Evolutionary conservation across 1,284 basidiomycete species (phyloP), one percentile per base, ranked within the genome.

Genomic region (Malassezia japonica): DNA sequence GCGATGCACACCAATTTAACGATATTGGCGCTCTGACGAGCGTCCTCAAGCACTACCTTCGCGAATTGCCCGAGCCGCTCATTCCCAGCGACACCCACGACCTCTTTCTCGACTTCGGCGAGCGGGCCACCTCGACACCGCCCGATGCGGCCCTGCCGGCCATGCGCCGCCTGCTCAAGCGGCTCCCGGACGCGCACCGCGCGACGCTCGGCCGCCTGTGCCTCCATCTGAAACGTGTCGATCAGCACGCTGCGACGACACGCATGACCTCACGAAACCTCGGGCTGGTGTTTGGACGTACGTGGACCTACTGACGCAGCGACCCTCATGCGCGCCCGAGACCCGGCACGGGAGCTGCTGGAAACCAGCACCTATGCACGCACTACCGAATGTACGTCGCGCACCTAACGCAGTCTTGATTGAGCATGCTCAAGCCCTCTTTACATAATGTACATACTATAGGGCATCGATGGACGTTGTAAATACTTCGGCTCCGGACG

Each of bases 201-300:
- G 80, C 84, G 67, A 96, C 94, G 0, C 76, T 95, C 29, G 79
- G 82, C 46, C 75, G 79, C 48, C 78, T 99, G 21, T 85, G 95
- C 81, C 75, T 87, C 20, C 94, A 99, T 76, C 77, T 99, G 25
- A 77, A 91, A 67, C 52, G 60, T 9, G 64, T 72, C 2, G 62
- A 61, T 48, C 47, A 60, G 24, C 46, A 61, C 21, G 53, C 50
- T 27, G 81, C 83, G 21, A 78, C 78, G 53, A 99, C 98, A 74
- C 78, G 90, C 46, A 98, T 99, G 94, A 89, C 83, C 43, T 84
- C 88, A 3, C 81, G 89, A 58, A 99, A 98, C 67, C 76, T 99
- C 18, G 94, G 94, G n/a, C 89, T 96, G n/a, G 90, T 99, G 35
- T 96, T 98, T 76, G 94, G 94, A 61, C 92, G 90, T 95, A 74